These are phyloP conservation scores for Botrytis deweyae DNA, from an alignment of 2,329 filamentous ascomycete species.

Conservation along the genomic window DNA sequence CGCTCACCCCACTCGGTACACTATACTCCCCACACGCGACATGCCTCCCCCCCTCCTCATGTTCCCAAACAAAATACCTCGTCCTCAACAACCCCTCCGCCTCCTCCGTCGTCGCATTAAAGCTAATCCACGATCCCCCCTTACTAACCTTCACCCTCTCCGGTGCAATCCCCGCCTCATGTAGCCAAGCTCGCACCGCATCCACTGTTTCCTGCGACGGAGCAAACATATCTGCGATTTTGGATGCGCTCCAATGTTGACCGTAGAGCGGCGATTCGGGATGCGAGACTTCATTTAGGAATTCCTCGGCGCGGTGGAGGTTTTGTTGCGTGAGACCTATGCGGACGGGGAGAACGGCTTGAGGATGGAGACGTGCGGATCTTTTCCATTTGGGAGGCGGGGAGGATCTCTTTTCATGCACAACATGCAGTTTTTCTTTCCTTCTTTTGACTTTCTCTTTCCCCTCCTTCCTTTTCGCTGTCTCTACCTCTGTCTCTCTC, in stretches of 20 bases:
- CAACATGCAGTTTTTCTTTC: neutral
- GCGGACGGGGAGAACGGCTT: neutral
- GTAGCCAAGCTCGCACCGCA: neutral
- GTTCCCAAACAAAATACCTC: neutral
- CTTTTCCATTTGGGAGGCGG: neutral
- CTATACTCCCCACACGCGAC: neutral
- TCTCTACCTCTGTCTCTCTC: neutral
- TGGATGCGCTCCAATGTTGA: neutral
- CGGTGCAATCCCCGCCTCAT: neutral
- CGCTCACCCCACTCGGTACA: neutral
- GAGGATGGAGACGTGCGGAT: neutral
- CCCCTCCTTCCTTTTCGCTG: too few species aligned
- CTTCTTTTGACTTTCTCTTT: neutral
- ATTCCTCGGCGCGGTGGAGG: neutral
- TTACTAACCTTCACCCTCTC: neutral
- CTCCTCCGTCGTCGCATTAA: neutral
- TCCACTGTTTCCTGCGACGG: neutral
- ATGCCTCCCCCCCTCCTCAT: neutral
- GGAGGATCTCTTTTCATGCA: neutral
- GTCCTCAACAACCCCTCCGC: neutral
- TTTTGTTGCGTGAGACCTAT: neutral
- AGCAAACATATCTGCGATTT: neutral
- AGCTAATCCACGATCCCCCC: neutral
- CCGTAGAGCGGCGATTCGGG: neutral
- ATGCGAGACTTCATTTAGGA: neutral